Base-by-base conservation (phyloP, 2,329 filamentous ascomycete species). In the Sarocladium brachiariae region DNA sequence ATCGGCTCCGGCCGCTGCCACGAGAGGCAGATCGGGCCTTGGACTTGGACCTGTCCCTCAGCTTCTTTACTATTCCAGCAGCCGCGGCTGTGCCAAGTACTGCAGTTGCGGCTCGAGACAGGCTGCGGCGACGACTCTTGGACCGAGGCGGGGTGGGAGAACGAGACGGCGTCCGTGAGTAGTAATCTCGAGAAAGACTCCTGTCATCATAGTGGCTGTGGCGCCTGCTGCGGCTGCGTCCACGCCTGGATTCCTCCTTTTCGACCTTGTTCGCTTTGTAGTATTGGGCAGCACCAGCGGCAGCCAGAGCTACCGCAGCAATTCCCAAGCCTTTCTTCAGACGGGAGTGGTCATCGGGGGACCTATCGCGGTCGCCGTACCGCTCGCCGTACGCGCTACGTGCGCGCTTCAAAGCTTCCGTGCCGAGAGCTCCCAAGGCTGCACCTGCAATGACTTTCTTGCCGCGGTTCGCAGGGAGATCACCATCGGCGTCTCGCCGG, bases 211-310 rank as follows among this genome's bases (percentile, higher is more conserved):
- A 18, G 39, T 45, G 49, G 11, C 49, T 23, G 50, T 51, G 50
- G 11, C 66, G 63, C 34, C 77, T 71, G 37, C 67, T 72, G 27
- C 76, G 72, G 57, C 75, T 76, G 39, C 80, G 76, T 9, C 81
- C 81, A 47, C 81, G 76, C 25, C 55, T 67, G 13, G 72, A 63
- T 57, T 84, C 80, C 55, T 83, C 81, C 59, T 76, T 80, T 39
- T 83, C 78, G 39, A 76, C 64, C 59, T 80, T 82, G 63, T 73
- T 78, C 57, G 76, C 74, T 55, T 83, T 76, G 61, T 79, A 77
- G 59, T 83, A 83, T 60, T 84, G 83, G 54, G 80, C 75, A 4
- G 81, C 81, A n/a, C 81, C 81, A 3, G 81, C 80, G 18, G 82
- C 78, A 7, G 81, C 81, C 21, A 84, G 70, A 14, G 80, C 81